phyloP scores from a whole-genome alignment of 148 eudicot genomes.

The Rhododendron ferrugineum region DNA sequence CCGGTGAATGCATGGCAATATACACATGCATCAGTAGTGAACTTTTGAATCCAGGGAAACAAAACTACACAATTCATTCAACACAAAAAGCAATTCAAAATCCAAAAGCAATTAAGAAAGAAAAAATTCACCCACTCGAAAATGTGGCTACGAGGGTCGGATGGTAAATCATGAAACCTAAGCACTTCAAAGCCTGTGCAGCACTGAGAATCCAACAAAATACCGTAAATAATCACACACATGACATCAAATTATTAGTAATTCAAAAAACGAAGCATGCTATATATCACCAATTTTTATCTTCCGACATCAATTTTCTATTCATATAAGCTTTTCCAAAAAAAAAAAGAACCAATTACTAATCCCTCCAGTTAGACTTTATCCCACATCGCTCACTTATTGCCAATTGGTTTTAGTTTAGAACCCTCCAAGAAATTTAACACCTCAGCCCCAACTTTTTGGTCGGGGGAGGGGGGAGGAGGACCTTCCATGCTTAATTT shows the following conservation, averaged over 20 bases:
- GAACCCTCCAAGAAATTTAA: neutral
- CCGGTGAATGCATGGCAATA: neutral
- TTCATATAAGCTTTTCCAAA: neutral
- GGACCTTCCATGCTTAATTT: neutral
- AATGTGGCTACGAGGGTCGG: constrained; percentile 43
- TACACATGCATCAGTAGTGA: neutral
- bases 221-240: neutral
- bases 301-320: neutral
- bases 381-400: neutral
- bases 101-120: neutral
- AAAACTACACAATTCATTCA: neutral
- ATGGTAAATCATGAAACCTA: constrained; percentile 85
- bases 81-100: neutral
- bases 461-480: neutral
- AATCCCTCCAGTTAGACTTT: neutral
- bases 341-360: neutral
- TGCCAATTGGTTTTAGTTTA: too few relatives aligned
- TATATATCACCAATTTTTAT: neutral
- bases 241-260: neutral
- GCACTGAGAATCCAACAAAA: constrained; percentile 35
- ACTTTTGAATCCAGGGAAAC: neutral
- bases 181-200: constrained; percentile 73
- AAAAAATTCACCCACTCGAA: constrained; percentile 27
- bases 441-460: neutral
- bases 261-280: neutral